A percentile compares a stretch with the other conserved stretches of the same genome.
Conservation (phyloP, 805 yeast species). For the Cyberlindnera maclurae region DNA sequence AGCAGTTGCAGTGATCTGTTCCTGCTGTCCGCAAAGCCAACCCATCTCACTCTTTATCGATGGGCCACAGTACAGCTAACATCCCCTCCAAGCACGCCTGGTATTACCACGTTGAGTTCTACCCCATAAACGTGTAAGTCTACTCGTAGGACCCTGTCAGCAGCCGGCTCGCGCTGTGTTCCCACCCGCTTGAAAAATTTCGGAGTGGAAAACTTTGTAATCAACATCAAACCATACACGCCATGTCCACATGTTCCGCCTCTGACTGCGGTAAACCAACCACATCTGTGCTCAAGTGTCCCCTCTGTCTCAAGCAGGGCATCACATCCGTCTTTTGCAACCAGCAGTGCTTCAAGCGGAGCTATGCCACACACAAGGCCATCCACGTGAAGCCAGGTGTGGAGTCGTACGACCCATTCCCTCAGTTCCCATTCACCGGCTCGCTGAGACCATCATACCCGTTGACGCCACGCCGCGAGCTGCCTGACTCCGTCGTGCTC, state of each 20-base stretch:
- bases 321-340: slow-evolving; percentile 64
- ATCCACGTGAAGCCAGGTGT: slow-evolving; percentile 59
- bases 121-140: too few species aligned
- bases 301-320: slow-evolving; percentile 77
- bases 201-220: background rate
- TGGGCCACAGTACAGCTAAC: too few species aligned
- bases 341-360: slow-evolving; percentile 72
- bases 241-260: slow-evolving; percentile 50
- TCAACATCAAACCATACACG: background rate
- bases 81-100: too few species aligned
- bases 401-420: slow-evolving; percentile 79
- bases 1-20: slow-evolving; percentile 18
- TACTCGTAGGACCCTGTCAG: too few species aligned
- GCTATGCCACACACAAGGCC: slow-evolving; percentile 69
- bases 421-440: slow-evolving; percentile 70
- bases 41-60: too few species aligned
- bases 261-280: slow-evolving; percentile 83
- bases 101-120: too few species aligned
- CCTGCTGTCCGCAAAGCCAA: too few species aligned
- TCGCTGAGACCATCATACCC: slow-evolving; percentile 75
- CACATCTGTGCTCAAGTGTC: slow-evolving; percentile 74
- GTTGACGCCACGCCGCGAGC: slow-evolving; percentile 56
- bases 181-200: too few species aligned
- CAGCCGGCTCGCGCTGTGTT: too few species aligned
- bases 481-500: slow-evolving; percentile 62